Evolutionary conservation across 805 yeast genomes (phyloP), one percentile per base, ranked within the genome.

Genomic region (Metschnikowia arizonensis): DNA sequence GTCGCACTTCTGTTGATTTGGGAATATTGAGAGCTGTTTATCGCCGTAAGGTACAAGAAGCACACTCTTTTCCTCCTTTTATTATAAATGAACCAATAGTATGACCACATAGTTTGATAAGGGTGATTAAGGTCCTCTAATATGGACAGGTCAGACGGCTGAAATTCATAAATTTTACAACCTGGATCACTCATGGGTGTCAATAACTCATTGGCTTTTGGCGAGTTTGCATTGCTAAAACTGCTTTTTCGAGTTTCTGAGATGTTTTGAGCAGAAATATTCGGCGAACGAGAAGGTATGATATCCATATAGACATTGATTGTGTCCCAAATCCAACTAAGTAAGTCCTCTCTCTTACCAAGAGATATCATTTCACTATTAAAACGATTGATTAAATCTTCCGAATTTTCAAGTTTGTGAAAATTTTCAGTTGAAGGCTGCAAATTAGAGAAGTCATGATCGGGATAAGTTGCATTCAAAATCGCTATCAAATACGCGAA

Each of bases 401-500:
- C 76, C 2, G 68, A 57, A 12, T 57, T 52, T 37, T 58, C 61
- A 21, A 71, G 57, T 46, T 61, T 53, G 45, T 67, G 73, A 46
- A 71, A 71, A 37, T 78, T 73, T 18, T 68, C 72, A 5, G 79
- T 78, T n/a, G 86, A 77, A 1, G 99, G 99, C 59, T 87, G 88
- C 50, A 93, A 76, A 21, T 84, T 77, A 10, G 95, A 78, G 57
- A 91, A 93, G 60, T 93, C 99, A 59, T 93, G 96, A 62, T 93
- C 99, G 0, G 99, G 98, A 60, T 87, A 91, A 4, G 95, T 83
- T 6, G 95, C 86, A 63, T 93, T 93, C 43, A 93, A 73, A 29
- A 90, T 89, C 1, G 95, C 93, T 48, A 93, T 87, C 39, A 93
- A 70, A 60, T 90, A 87, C 0, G 97, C 93, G 69, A 91, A 93